Percentiles rank a stretch among this genome's conserved stretches.
Evolutionary conservation across 768 basidiomycete species (phyloP).

Genomic region (Pholiota molesta): DNA sequence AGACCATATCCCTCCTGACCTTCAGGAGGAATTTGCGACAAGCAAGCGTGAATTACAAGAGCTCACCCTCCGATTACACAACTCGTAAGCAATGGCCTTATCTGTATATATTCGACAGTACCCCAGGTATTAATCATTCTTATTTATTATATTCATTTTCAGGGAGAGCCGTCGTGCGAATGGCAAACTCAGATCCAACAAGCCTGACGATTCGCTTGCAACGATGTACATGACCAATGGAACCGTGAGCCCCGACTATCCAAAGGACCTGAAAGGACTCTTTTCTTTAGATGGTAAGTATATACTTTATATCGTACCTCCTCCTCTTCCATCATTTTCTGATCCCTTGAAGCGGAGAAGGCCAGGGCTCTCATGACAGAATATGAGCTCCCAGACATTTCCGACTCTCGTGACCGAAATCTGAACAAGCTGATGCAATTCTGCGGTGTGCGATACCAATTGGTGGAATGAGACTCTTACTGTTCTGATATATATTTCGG

Average conservation of each 20-base stretch:
- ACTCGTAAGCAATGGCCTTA: constrained; percentile 47
- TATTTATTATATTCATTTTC: background rate
- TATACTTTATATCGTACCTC: background rate
- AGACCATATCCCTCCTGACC: constrained; percentile 45
- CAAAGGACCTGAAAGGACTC: constrained; percentile 52
- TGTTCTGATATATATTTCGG: background rate
- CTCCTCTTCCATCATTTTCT: background rate
- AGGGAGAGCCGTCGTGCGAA: constrained; percentile 65
- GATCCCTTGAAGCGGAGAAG: constrained; percentile 30
- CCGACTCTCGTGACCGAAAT: constrained; percentile 46
- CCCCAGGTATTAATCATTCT: background rate
- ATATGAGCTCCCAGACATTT: constrained; percentile 39
- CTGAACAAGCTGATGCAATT: constrained; percentile 60
- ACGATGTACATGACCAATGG: constrained; percentile 54
- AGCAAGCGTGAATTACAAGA: constrained; percentile 49
- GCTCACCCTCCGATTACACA: constrained; percentile 50
- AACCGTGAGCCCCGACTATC: constrained; percentile 48
- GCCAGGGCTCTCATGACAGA: constrained; percentile 38
- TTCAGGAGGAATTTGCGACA: constrained; percentile 51
- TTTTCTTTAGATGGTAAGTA: constrained; percentile 54
- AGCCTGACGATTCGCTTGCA: constrained; percentile 42
- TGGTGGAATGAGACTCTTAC: constrained; percentile 40
- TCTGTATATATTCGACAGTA: background rate
- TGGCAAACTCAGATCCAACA: constrained; percentile 44
- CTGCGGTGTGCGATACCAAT: constrained; percentile 58